Evolutionary conservation across 2,329 filamentous ascomycete species (phyloP).

Genomic region (Colletotrichum filicis): DNA sequence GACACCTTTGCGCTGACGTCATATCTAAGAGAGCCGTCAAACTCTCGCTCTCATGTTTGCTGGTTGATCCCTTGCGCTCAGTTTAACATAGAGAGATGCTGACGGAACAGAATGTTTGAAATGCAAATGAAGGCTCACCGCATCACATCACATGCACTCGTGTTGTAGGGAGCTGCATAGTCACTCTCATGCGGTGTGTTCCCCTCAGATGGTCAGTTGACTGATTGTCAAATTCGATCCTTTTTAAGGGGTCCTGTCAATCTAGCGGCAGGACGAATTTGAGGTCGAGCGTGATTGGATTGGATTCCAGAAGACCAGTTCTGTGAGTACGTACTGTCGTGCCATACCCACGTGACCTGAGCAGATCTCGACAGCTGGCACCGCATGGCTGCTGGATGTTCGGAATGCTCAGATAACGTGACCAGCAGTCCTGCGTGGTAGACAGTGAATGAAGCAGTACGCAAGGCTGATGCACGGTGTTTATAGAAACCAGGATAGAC

Average conservation of each 20-base stretch:
- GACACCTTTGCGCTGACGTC: slow-evolving; percentile 21
- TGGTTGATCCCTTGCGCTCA: slow-evolving; percentile 9
- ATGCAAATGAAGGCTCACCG: not conserved
- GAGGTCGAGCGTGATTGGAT: too few relatives aligned
- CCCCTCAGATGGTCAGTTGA: slow-evolving; percentile 17
- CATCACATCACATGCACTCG: not conserved
- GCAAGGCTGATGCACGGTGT: not conserved
- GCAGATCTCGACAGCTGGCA: fast-evolving
- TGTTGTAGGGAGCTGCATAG: not conserved
- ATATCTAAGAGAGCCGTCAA: not conserved
- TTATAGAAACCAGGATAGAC: not conserved
- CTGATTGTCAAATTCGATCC: not conserved
- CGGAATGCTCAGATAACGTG: too few relatives aligned
- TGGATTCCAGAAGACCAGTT: too few relatives aligned
- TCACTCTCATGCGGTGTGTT: not conserved
- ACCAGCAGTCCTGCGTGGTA: too few relatives aligned
- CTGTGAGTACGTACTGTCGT: too few relatives aligned
- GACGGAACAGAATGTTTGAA: not conserved
- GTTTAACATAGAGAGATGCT: not conserved
- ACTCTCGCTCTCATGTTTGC: not conserved
- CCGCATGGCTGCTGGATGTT: too few relatives aligned
- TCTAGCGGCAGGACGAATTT: too few relatives aligned
- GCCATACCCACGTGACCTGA: too few relatives aligned
- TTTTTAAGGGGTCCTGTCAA: slow-evolving; percentile 16
- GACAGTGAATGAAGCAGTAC: not conserved